Percentiles rank a stretch among this genome's conserved stretches.
phyloP scores from a whole-genome alignment of 2,329 filamentous ascomycete genomes.

The Arthrobotrys iridis region DNA sequence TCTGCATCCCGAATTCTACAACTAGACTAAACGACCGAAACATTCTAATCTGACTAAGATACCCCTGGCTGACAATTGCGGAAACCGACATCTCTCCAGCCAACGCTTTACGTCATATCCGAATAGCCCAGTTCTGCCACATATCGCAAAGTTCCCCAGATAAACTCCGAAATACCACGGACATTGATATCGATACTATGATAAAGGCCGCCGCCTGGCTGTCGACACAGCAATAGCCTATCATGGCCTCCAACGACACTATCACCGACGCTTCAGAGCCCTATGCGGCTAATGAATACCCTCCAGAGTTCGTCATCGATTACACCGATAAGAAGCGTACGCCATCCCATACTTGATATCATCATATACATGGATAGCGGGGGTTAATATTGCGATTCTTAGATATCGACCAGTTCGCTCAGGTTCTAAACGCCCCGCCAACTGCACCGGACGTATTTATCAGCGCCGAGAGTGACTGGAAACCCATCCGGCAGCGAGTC shows the following conservation, averaged over 20 bases:
- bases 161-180: neutral
- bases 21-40: too few relatives aligned
- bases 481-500: conserved; percentile 80
- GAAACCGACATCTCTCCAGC: neutral
- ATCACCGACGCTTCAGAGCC: conserved; percentile 50
- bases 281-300: conserved; percentile 51
- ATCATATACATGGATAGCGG: neutral
- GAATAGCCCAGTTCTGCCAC: conserved; percentile 4
- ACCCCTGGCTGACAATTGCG: neutral
- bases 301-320: conserved; percentile 47
- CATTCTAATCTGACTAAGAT: too few relatives aligned
- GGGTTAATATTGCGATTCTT: neutral
- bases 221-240: conserved; percentile 1
- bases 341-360: neutral
- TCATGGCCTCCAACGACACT: conserved; percentile 26
- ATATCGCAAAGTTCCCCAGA: neutral
- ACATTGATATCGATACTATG: conserved; percentile 17
- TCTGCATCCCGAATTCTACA: too few relatives aligned
- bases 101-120: conserved; percentile 21
- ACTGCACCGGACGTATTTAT: conserved; percentile 68
- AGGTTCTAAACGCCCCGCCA: conserved; percentile 56
- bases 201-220: neutral
- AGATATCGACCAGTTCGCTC: conserved; percentile 58
- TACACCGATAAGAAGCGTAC: conserved; percentile 49
- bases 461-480: conserved; percentile 94